Percentiles rank a stretch among this genome's conserved stretches.
These are phyloP conservation scores for Cadophora sp. DNA, from an alignment of 2,329 filamentous ascomycete species.

Conservation along the genomic window DNA sequence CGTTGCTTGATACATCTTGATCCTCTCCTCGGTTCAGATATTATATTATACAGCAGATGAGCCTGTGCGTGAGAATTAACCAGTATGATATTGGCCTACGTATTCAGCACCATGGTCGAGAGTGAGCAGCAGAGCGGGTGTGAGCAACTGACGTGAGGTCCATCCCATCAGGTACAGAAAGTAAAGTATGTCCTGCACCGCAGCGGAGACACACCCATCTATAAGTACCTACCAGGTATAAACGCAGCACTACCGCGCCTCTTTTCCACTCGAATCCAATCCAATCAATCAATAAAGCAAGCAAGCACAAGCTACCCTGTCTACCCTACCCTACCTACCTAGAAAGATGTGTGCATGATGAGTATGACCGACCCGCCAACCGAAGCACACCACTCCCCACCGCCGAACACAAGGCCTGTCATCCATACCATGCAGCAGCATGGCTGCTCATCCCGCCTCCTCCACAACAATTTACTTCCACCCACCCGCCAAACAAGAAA, in stretches of 20 bases:
- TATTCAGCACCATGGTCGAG: slow-evolving; percentile 18
- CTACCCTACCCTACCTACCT: no score
- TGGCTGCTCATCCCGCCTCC: no score
- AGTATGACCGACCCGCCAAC: no score
- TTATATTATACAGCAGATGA: background rate
- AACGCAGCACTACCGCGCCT: background rate
- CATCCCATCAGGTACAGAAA: background rate
- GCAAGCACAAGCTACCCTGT: no score
- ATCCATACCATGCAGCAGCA: no score
- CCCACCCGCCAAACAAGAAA: no score
- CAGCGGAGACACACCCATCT: background rate
- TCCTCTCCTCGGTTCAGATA: background rate
- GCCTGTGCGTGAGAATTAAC: background rate
- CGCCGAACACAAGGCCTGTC: no score
- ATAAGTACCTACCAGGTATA: background rate
- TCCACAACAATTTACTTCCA: no score
- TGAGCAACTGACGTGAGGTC: background rate
- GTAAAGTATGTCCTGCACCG: background rate
- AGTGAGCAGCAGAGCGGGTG: background rate
- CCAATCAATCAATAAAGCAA: no score
- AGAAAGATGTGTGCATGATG: no score
- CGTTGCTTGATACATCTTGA: slow-evolving; percentile 45
- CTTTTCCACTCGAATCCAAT: no score
- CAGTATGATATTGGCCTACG: background rate
- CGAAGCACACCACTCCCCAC: no score